Evolutionary conservation across 2,329 filamentous ascomycete species (phyloP).

Genomic region (Diaporthe eres): DNA sequence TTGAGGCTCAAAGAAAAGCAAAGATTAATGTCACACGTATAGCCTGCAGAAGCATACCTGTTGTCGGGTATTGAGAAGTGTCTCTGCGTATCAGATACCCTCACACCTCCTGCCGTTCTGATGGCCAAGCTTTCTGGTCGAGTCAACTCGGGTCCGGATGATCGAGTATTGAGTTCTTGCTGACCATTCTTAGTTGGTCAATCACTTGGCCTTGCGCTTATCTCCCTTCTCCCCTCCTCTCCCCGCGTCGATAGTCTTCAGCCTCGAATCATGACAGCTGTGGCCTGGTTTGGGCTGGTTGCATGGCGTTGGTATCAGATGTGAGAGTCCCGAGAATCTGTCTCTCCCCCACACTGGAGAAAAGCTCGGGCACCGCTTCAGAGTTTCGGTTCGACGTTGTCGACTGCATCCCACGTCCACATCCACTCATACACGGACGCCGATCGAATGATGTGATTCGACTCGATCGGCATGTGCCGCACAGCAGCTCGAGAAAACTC

Average conservation of each 20-base stretch:
- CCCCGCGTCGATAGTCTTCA: not conserved
- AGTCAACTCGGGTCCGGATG: constrained; percentile 1
- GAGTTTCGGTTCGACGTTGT: not conserved
- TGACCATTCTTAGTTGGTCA: not conserved
- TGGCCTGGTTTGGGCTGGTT: not conserved
- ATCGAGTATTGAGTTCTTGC: constrained; percentile 20
- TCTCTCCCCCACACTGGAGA: not conserved
- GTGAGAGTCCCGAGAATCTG: not conserved
- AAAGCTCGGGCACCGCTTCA: not conserved
- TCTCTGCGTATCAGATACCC: not conserved
- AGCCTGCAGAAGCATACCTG: not conserved
- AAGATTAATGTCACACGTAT: not conserved
- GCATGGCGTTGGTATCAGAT: not conserved
- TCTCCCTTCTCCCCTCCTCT: not conserved
- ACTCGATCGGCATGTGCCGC: not conserved
- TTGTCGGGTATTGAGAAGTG: not conserved
- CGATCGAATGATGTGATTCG: constrained; percentile 25
- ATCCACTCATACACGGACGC: constrained; percentile 6
- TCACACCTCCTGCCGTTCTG: not conserved
- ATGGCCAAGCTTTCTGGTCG: constrained; percentile 10
- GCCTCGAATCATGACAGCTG: constrained; percentile 8
- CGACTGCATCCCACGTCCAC: not conserved
- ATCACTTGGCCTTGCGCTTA: constrained; percentile 7
- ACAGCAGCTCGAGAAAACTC: not conserved
- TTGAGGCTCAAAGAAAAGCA: constrained; percentile 23